Evolutionary conservation across 441 rosid species (phyloP), one percentile per base, ranked within the genome.

Genomic region (Croton laevigatus): DNA sequence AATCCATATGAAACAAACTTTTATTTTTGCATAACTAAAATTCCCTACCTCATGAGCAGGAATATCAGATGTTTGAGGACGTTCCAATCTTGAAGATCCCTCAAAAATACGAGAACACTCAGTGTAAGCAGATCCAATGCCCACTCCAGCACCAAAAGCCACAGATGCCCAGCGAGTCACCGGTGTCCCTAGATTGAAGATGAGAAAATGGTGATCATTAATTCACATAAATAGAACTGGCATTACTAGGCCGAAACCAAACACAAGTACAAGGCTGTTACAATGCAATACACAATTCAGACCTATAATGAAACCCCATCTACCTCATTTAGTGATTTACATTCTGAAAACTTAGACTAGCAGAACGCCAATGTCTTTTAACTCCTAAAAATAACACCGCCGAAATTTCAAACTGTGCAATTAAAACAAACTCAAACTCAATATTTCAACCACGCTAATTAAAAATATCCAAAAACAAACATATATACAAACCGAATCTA

Each of bases 141-240:
- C 97, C 57, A 88, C 64, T 59, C 98, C 97, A 67, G 98, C 95
- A 73, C 97, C 95, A 63, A 94, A 89, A 36, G 98, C 96, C 64
- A 92, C 79, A 57, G 96, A 84, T 20, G 96, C 92, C 97, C 93
- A 89, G 63, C 94, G 89, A 60, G 86, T 79, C 68, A 76, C 88
- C 3, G 96, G 97, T 75, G 88, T 89, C 86, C 97, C 97, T 94
- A 77, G 37, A 46, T 66, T 60, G 34, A 44, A 11, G 65, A 51
- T 20, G 45, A 19, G 52, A 62, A n/a, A 27, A 63, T 16, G 14
- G n/a, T 4, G 10, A 34, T 37, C 53, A 23, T 61, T 34, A 17
- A 7, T 52, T 8, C 59, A 9, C 7, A 37, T 59, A 38, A 52
- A 54, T 38, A 27, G 3, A 32, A 27, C 32, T 27, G 32, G 32